Evolutionary conservation across 1,284 basidiomycete genomes (phyloP).

Genomic region (Melanopsichium pennsylvanicum): DNA sequence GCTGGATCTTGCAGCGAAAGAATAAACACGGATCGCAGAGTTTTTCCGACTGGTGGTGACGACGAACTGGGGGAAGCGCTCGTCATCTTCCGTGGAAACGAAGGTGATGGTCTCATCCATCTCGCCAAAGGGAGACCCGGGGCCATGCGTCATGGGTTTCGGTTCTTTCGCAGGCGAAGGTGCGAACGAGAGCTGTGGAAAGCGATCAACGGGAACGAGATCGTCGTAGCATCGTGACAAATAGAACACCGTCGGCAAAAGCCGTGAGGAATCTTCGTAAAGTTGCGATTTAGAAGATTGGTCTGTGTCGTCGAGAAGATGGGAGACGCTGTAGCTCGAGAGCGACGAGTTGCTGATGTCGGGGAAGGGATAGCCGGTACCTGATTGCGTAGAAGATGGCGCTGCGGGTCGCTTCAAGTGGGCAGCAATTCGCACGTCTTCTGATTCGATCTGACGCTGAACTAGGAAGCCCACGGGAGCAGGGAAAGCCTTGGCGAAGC

Average conservation of each 20-base stretch:
- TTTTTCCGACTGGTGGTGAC: constrained; percentile 30
- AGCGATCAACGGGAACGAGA: constrained; percentile 44
- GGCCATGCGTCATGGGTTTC: constrained; percentile 39
- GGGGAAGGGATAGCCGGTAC: constrained; percentile 25
- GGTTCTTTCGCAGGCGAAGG: background rate
- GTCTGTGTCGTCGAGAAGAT: constrained; percentile 18
- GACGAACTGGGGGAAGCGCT: constrained; percentile 14
- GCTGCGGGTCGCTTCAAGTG: constrained; percentile 5
- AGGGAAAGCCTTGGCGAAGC: constrained; percentile 41
- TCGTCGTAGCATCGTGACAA: constrained; percentile 55
- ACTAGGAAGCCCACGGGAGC: constrained; percentile 50
- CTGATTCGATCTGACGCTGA: constrained; percentile 44
- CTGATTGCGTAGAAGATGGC: background rate
- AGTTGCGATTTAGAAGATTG: constrained; percentile 17
- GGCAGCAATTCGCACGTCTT: constrained; percentile 38
- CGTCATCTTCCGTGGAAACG: constrained; percentile 14
- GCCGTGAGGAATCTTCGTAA: constrained; percentile 8
- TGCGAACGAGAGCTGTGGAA: constrained; percentile 26
- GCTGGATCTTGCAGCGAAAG: constrained; percentile 29
- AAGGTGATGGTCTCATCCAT: constrained; percentile 45
- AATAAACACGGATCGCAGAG: constrained; percentile 44
- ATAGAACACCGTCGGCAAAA: constrained; percentile 54
- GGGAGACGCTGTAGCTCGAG: constrained; percentile 20
- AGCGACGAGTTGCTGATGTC: constrained; percentile 21
- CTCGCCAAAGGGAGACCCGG: constrained; percentile 37